A percentile compares a stretch with the other conserved stretches of the same genome.
phyloP scores from a whole-genome alignment of 164 flowering plant species.

The Stephania yunnanensis region DNA sequence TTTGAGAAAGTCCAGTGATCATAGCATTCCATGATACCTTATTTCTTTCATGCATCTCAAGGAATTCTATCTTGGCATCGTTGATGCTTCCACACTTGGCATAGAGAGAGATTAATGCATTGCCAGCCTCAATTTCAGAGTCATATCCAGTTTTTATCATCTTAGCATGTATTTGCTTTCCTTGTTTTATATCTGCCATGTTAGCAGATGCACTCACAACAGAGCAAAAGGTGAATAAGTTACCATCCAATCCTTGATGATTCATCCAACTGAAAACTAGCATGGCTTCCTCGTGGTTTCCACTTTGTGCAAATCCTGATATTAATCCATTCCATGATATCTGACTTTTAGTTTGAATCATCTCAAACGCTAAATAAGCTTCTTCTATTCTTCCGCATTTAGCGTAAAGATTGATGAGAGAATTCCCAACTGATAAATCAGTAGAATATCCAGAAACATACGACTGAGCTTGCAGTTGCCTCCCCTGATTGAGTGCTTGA shows the following conservation, averaged over 20 bases:
- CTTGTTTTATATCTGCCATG: conserved; percentile 4
- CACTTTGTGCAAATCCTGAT: conserved; percentile 10
- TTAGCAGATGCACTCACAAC: conserved; percentile 7
- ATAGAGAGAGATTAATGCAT: conserved; percentile 2
- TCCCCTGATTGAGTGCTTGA: conserved; percentile 6
- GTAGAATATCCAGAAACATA: conserved; percentile 3
- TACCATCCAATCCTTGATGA: background rate
- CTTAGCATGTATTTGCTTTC: conserved; percentile 1
- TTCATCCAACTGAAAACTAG: conserved; percentile 3
- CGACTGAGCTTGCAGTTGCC: conserved; percentile 5
- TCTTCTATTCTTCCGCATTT: conserved; percentile 24
- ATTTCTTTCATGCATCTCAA: conserved; percentile 19
- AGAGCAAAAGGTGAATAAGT: conserved; percentile 5
- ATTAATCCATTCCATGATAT: conserved; percentile 7
- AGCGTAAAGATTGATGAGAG: conserved; percentile 15
- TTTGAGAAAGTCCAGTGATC: conserved; percentile 28
- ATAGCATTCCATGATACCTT: conserved; percentile 33
- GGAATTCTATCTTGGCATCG: conserved; percentile 7
- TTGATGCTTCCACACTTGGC: conserved; percentile 8
- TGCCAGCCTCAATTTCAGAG: conserved; percentile 3
- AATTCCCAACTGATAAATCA: conserved; percentile 4
- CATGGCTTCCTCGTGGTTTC: conserved; percentile 6
- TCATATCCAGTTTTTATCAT: conserved; percentile 4
- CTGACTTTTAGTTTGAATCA: background rate
- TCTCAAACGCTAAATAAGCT: conserved; percentile 9